Percentiles rank a stretch among this genome's conserved stretches.
Evolutionary conservation across 1,139 yeast genomes (phyloP).

Genomic region (Geotrichum carabidarum): DNA sequence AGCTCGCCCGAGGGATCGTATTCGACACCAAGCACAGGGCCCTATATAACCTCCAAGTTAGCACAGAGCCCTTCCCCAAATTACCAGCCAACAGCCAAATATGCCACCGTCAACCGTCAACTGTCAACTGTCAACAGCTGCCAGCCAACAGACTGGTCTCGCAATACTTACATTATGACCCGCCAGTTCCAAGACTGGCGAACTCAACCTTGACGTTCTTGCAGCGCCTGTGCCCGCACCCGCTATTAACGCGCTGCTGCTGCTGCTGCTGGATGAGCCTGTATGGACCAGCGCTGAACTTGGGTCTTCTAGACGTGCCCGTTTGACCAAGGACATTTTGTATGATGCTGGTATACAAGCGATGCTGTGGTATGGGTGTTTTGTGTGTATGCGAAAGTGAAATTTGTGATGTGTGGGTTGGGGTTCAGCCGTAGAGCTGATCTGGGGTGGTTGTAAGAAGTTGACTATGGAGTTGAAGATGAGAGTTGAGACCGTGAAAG

Average conservation of each 20-base stretch:
- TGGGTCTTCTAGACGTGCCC: slow-evolving; percentile 5
- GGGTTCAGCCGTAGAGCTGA: not conserved
- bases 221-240: not conserved
- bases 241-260: not conserved
- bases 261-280: not conserved
- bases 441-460: not conserved
- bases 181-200: slow-evolving; percentile 27
- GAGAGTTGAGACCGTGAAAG: too few species aligned
- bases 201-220: slow-evolving; percentile 24
- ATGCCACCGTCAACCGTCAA: too few species aligned
- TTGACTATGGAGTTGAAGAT: too few species aligned
- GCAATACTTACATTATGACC: slow-evolving; percentile 26
- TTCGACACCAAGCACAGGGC: slow-evolving; percentile 30
- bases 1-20: slow-evolving; percentile 34
- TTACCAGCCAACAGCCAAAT: too few species aligned
- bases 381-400: not conserved
- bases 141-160: too few species aligned
- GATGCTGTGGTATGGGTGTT: not conserved
- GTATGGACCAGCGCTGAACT: not conserved
- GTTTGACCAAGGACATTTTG: slow-evolving; percentile 12
- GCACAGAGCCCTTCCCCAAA: not conserved
- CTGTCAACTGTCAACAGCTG: not conserved
- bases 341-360: too few species aligned
- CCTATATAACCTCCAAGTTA: not conserved
- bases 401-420: not conserved